These are phyloP conservation scores for Coemansia sp. DNA, from an alignment of 192 early-diverging fungal species.

Conservation along the genomic window DNA sequence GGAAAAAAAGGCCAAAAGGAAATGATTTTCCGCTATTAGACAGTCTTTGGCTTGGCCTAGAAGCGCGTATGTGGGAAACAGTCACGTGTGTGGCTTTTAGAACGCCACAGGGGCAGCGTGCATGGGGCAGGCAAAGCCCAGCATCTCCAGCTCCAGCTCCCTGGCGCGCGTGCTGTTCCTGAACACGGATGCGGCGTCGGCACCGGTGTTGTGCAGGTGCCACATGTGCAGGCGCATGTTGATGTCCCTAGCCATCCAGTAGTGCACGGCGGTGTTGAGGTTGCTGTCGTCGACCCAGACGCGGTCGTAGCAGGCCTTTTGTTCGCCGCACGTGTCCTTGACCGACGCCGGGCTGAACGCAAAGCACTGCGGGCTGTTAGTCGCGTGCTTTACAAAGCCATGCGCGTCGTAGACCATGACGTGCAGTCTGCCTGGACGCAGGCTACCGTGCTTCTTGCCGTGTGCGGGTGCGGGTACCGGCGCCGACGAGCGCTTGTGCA, in stretches of 20 bases:
- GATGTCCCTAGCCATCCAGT: conserved; percentile 52
- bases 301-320: conserved; percentile 42
- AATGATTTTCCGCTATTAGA: background rate
- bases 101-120: conserved; percentile 29
- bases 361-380: conserved; percentile 36
- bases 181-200: conserved; percentile 12
- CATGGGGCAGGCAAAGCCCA: conserved; percentile 48
- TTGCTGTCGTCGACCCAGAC: conserved; percentile 51
- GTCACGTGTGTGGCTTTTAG: conserved; percentile 8
- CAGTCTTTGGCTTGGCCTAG: background rate
- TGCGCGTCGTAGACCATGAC: conserved; percentile 52
- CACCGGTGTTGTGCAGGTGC: conserved; percentile 34
- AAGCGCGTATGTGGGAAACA: conserved; percentile 1
- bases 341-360: conserved; percentile 25
- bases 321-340: conserved; percentile 35
- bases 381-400: conserved; percentile 49
- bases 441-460: background rate
- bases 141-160: conserved; percentile 47
- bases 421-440: conserved; percentile 20
- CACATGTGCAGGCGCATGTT: conserved; percentile 42
- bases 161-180: conserved; percentile 36
- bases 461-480: background rate
- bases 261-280: conserved; percentile 37
- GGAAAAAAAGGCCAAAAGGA: background rate
- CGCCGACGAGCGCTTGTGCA: conserved; percentile 15